phyloP scores from a whole-genome alignment of 805 yeast genomes.

The Sugiyamaella americana region DNA sequence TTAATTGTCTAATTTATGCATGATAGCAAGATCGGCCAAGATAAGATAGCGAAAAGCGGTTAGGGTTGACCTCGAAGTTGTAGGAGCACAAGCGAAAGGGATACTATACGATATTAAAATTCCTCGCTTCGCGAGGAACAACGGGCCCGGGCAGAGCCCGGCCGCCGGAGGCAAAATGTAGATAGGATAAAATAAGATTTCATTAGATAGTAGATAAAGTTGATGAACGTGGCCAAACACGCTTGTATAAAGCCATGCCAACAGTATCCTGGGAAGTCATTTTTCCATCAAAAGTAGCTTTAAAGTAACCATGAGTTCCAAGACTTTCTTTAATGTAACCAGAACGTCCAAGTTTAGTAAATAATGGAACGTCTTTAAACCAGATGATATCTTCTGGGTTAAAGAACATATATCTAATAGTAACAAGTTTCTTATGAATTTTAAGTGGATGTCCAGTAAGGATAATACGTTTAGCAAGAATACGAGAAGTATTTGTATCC shows the following conservation, averaged over 20 bases:
- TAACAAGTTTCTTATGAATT: slow-evolving; percentile 86
- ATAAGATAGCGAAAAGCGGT: too few species aligned
- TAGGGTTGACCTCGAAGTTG: too few species aligned
- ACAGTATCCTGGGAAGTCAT: slow-evolving; percentile 87
- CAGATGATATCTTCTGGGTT: slow-evolving; percentile 79
- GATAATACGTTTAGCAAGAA: slow-evolving; percentile 80
- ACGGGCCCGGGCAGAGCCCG: too few species aligned
- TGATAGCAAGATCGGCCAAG: too few species aligned
- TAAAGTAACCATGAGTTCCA: slow-evolving; percentile 98
- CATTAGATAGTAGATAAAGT: slow-evolving; percentile 14
- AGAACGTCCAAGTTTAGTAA: slow-evolving; percentile 86
- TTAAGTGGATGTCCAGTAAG: slow-evolving; percentile 93
- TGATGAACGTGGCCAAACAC: slow-evolving; percentile 74
- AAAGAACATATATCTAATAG: slow-evolving; percentile 96
- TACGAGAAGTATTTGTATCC: slow-evolving; percentile 77
- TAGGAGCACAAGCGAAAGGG: too few species aligned
- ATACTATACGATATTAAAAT: too few species aligned
- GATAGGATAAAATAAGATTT: too few species aligned
- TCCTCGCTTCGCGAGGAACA: too few species aligned
- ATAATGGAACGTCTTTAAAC: slow-evolving; percentile 87
- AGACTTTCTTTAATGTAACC: slow-evolving; percentile 92
- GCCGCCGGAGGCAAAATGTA: too few species aligned
- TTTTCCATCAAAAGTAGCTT: slow-evolving; percentile 89
- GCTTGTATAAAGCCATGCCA: slow-evolving; percentile 88
- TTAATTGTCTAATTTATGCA: too few species aligned